phyloP scores from a whole-genome alignment of 108 stramenopile genomes.

The Cyclotella cryptica region DNA sequence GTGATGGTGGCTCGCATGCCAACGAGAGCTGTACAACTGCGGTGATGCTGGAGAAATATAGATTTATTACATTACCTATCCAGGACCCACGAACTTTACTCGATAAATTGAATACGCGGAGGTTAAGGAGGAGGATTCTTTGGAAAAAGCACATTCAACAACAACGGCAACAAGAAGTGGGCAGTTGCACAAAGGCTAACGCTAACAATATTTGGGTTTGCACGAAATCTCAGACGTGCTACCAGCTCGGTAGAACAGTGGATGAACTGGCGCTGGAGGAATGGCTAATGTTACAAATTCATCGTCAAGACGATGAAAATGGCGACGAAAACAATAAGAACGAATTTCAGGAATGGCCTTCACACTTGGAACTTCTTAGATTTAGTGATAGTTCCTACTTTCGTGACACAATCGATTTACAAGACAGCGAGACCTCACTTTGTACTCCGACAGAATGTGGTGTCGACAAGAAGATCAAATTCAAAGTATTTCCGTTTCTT shows the following conservation, averaged over 20 bases:
- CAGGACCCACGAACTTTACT: conserved; percentile 73
- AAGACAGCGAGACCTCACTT: background rate
- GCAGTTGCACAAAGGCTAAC: conserved; percentile 6
- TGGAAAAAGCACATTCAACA: conserved; percentile 18
- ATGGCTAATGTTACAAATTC: conserved; percentile 44
- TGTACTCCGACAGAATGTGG: background rate
- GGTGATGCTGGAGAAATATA: conserved; percentile 39
- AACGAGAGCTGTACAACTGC: background rate
- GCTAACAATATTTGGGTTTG: conserved; percentile 7
- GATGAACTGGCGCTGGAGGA: conserved; percentile 53
- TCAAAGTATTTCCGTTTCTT: background rate
- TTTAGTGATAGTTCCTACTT: conserved; percentile 21
- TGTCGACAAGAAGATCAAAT: conserved; percentile 1
- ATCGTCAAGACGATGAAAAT: conserved; percentile 22
- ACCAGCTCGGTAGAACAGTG: conserved; percentile 43
- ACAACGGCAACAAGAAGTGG: background rate
- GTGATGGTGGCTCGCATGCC: background rate
- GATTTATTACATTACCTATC: conserved; percentile 67
- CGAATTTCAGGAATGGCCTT: conserved; percentile 30
- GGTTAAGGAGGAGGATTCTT: conserved; percentile 49
- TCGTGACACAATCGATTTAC: background rate
- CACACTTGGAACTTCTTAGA: conserved; percentile 53
- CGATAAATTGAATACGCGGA: conserved; percentile 76
- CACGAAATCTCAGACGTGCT: conserved; percentile 12
- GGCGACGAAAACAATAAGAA: background rate